A percentile compares a stretch with the other conserved stretches of the same genome.
phyloP scores from a whole-genome alignment of 495 filamentous ascomycete species.

The Aspergillus leporis region DNA sequence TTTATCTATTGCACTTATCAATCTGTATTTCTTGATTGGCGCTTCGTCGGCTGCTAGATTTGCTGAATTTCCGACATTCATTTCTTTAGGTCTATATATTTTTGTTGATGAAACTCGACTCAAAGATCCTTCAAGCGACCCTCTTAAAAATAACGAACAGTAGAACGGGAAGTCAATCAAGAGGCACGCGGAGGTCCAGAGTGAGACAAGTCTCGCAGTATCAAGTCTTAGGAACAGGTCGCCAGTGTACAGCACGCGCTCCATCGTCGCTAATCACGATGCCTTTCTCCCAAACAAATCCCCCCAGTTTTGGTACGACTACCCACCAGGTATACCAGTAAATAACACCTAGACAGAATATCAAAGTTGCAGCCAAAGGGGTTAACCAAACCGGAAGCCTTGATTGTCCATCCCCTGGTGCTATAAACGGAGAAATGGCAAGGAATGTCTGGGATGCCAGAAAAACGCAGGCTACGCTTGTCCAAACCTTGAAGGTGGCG shows the following conservation, averaged over 20 bases:
- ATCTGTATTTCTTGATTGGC: no score
- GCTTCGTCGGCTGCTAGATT: no score
- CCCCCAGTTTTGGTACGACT: slow-evolving; percentile 17
- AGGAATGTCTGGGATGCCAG: slow-evolving; percentile 37
- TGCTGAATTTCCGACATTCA: no score
- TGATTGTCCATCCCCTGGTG: neutral
- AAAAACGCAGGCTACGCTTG: slow-evolving; percentile 36
- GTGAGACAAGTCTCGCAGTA: no score
- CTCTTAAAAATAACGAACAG: no score
- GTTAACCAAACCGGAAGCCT: slow-evolving; percentile 4
- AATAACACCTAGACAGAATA: neutral
- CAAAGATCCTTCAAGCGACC: no score
- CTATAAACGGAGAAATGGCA: slow-evolving; percentile 40
- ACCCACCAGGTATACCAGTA: slow-evolving; percentile 23
- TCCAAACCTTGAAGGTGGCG: slow-evolving; percentile 64
- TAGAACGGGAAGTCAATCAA: no score
- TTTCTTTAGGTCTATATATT: no score
- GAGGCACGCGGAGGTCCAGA: no score
- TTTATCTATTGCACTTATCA: no score
- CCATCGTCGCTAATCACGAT: neutral
- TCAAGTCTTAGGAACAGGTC: neutral
- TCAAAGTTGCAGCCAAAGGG: neutral
- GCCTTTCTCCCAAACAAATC: slow-evolving; percentile 11
- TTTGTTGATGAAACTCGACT: no score
- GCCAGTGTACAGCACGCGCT: neutral